These are phyloP conservation scores for Tuber melanosporum DNA, from an alignment of 495 filamentous ascomycete genomes.

Conservation along the genomic window DNA sequence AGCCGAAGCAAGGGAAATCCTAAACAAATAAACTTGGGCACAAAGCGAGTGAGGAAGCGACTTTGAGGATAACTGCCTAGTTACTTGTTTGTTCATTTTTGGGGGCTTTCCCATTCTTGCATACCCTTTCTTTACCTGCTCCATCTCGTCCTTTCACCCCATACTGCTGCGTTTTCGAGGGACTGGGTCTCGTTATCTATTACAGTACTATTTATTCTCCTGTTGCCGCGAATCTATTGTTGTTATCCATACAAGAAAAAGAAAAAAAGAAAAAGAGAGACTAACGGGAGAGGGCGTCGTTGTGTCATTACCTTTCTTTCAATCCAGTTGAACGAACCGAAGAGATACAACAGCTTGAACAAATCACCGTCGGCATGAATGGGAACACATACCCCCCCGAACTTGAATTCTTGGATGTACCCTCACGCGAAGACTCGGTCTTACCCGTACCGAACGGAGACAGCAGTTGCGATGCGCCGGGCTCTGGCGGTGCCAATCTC, in stretches of 20 bases:
- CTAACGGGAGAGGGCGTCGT: conserved; percentile 30
- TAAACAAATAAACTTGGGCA: conserved; percentile 1
- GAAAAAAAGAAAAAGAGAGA: conserved; percentile 12
- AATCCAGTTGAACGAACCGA: conserved; percentile 36
- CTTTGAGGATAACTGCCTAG: background rate
- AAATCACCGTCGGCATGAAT: conserved; percentile 36
- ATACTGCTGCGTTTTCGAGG: conserved; percentile 1
- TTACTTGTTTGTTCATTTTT: background rate
- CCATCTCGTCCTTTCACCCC: conserved; percentile 7
- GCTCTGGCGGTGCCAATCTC: conserved; percentile 33
- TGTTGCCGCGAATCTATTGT: conserved; percentile 32
- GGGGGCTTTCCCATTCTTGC: conserved; percentile 12
- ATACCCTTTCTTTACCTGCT: conserved; percentile 8
- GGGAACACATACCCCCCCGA: conserved; percentile 31
- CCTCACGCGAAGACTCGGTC: conserved; percentile 25
- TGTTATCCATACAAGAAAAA: conserved; percentile 33
- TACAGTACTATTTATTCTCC: background rate
- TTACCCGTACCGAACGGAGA: conserved; percentile 30
- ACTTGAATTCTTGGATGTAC: conserved; percentile 24
- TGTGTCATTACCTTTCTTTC: background rate
- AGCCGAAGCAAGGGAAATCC: background rate
- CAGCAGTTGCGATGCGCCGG: conserved; percentile 23
- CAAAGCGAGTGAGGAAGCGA: background rate
- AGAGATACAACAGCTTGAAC: conserved; percentile 38
- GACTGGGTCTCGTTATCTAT: background rate